These are phyloP conservation scores for Mucuna pruriens DNA, from an alignment of 306 rosid species.

Conservation along the genomic window DNA sequence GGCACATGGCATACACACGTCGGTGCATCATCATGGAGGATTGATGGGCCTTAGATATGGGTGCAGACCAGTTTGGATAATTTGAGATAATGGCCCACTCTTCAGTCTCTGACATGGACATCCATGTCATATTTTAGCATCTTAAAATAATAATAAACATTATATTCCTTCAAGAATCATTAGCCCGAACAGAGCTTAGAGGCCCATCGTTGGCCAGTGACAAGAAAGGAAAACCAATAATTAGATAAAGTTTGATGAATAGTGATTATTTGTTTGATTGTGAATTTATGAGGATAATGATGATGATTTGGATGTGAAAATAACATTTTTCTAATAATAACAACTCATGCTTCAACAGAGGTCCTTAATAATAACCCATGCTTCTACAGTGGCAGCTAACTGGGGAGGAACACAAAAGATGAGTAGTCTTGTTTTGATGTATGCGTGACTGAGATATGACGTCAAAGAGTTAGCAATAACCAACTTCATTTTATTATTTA, in stretches of 20 bases:
- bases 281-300: not conserved
- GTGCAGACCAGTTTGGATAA: not conserved
- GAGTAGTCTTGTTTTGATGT: not conserved
- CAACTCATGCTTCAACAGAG: not conserved
- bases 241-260: not conserved
- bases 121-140: not conserved
- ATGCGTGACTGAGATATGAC: not conserved
- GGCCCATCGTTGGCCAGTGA: not conserved
- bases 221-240: not conserved
- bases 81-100: conserved; percentile 6
- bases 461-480: not conserved
- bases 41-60: not conserved
- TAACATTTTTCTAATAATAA: not conserved
- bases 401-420: not conserved
- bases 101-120: not conserved
- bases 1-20: not conserved
- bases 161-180: not conserved
- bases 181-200: not conserved
- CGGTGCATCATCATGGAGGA: not conserved
- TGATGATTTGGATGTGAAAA: not conserved
- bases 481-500: not conserved
- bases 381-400: not conserved
- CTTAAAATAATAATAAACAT: not conserved
- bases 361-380: not conserved
- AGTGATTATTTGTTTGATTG: not conserved